Percentiles rank a stretch among this genome's conserved stretches.
Evolutionary conservation across 345 rosid species (phyloP).

Genomic region (Luvunga scandens): DNA sequence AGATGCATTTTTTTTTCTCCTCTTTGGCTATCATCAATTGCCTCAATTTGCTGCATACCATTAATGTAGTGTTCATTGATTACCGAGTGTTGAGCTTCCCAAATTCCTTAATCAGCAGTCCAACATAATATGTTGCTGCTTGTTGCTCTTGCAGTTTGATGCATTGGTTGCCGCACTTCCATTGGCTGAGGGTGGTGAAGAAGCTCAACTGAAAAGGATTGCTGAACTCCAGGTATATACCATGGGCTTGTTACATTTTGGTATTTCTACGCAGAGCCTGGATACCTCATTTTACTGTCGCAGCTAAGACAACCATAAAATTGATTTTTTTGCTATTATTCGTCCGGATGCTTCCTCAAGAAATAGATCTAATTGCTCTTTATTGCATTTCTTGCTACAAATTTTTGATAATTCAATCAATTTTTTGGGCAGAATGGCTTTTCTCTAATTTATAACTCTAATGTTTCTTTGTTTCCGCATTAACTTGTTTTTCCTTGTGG

Average conservation of each 20-base stretch:
- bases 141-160: slow-evolving; percentile 59
- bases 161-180: slow-evolving; percentile 92
- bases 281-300: background rate
- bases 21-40: background rate
- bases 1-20: background rate
- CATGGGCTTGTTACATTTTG: background rate
- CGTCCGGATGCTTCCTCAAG: background rate
- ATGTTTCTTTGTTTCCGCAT: background rate
- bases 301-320: background rate
- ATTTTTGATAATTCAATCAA: too few relatives aligned
- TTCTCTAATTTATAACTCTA: background rate
- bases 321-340: background rate
- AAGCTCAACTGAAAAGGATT: slow-evolving; percentile 81
- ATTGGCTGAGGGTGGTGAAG: slow-evolving; percentile 83
- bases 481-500: background rate
- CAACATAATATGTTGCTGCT: background rate
- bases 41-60: background rate
- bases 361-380: too few relatives aligned
- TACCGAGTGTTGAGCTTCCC: background rate
- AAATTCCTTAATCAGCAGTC: too few relatives aligned
- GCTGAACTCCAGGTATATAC: slow-evolving; percentile 64
- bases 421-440: too few relatives aligned
- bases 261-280: background rate
- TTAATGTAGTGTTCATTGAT: background rate
- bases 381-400: background rate